Evolutionary conservation across 352 stramenopile genomes (phyloP).

Genomic region (Blastocystis sp.): DNA sequence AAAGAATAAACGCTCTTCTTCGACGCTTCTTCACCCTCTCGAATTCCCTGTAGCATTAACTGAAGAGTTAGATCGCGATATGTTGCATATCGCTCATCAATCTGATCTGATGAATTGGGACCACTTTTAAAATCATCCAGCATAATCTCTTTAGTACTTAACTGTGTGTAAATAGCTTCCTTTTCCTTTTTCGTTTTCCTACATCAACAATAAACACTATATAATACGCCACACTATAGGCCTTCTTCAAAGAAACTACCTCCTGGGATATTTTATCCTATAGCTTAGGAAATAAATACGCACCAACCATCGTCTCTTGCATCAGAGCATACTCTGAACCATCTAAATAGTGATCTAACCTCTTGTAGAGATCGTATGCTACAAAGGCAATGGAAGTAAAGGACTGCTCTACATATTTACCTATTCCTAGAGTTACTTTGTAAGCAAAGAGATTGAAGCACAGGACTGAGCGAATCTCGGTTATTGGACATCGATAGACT

Average conservation of each 20-base stretch:
- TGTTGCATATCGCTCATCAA: background rate
- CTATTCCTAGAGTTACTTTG: background rate
- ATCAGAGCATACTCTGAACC: conserved; percentile 1
- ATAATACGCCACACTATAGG: background rate
- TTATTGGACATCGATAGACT: background rate
- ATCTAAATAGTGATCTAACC: background rate
- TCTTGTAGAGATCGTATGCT: conserved; percentile 14
- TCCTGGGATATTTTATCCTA: conserved; percentile 24
- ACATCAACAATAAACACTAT: background rate
- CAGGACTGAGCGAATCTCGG: background rate
- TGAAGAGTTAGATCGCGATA: conserved; percentile 44
- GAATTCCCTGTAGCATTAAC: conserved; percentile 3
- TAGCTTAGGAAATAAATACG: background rate
- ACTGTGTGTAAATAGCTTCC: background rate
- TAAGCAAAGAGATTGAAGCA: background rate
- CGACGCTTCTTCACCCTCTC: background rate
- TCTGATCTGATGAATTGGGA: conserved; percentile 9
- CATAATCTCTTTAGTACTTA: conserved; percentile 41
- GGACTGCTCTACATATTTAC: conserved; percentile 1
- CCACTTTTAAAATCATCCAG: conserved; percentile 36
- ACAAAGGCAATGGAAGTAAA: background rate
- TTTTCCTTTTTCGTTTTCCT: background rate
- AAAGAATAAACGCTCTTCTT: conserved; percentile 17
- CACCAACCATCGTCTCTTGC: background rate
- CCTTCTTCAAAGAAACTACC: background rate